phyloP scores from a whole-genome alignment of 2,329 filamentous ascomycete species.

The Laburnicola sp. region DNA sequence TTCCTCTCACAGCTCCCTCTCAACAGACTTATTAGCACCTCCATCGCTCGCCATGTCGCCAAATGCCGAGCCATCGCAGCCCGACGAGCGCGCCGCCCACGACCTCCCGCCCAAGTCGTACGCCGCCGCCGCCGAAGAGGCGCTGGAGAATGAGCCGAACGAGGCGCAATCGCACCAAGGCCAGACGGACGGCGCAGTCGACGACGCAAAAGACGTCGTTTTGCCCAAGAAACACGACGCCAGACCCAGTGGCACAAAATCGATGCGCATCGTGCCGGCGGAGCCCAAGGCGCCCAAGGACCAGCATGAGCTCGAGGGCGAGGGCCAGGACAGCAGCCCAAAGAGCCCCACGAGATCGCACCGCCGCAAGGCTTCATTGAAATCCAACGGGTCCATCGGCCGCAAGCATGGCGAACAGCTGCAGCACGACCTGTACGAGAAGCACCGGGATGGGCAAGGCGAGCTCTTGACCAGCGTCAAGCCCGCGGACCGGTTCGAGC shows the following conservation, averaged over 20 bases:
- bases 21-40: neutral
- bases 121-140: slow-evolving; percentile 47
- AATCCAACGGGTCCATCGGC: slow-evolving; percentile 36
- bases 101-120: slow-evolving; percentile 50
- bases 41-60: slow-evolving; percentile 43
- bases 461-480: slow-evolving; percentile 52
- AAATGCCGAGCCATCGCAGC: slow-evolving; percentile 47
- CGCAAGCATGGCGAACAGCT: slow-evolving; percentile 33
- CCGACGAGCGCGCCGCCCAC: slow-evolving; percentile 44
- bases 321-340: slow-evolving; percentile 38
- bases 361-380: slow-evolving; percentile 34
- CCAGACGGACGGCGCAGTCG: slow-evolving; percentile 13
- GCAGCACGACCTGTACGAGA: slow-evolving; percentile 47
- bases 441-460: slow-evolving; percentile 50
- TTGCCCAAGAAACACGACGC: slow-evolving; percentile 14
- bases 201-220: neutral
- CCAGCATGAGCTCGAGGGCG: slow-evolving; percentile 39
- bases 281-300: too few species aligned
- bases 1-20: slow-evolving; percentile 3
- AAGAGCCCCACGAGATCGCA: slow-evolving; percentile 38
- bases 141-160: slow-evolving; percentile 17
- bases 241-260: slow-evolving; percentile 20
- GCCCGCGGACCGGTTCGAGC: slow-evolving; percentile 44
- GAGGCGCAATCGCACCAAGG: slow-evolving; percentile 28
- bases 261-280: slow-evolving; percentile 5